These are phyloP conservation scores for Kodamaea ohmeri DNA, from an alignment of 1,139 yeast genomes.

Conservation along the genomic window DNA sequence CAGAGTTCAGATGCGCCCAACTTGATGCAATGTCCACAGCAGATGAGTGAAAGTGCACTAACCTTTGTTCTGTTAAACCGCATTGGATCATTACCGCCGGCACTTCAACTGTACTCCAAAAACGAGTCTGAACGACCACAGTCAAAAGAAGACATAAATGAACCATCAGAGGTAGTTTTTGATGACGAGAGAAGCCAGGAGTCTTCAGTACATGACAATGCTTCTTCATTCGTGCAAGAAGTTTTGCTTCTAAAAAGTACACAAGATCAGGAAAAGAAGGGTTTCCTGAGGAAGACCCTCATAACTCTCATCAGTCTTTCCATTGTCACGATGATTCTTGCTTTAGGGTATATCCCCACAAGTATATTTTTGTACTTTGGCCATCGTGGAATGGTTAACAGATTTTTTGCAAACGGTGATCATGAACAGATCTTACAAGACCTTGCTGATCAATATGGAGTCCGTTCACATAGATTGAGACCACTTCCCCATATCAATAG, in stretches of 20 bases:
- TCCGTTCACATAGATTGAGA: background rate
- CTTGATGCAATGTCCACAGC: too few relatives aligned
- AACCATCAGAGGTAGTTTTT: too few relatives aligned
- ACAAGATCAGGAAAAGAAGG: constrained; percentile 1
- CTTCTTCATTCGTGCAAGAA: background rate
- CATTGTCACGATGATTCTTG: constrained; percentile 15
- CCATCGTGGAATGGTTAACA: constrained; percentile 17
- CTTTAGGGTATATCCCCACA: constrained; percentile 24
- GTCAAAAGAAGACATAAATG: too few relatives aligned
- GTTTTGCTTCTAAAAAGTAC: background rate
- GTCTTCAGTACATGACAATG: too few relatives aligned
- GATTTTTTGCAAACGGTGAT: constrained; percentile 16
- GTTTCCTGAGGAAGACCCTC: constrained; percentile 8
- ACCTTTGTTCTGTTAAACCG: too few relatives aligned
- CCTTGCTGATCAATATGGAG: constrained; percentile 9
- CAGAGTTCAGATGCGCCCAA: too few relatives aligned
- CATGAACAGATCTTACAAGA: constrained; percentile 12
- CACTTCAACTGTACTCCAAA: too few relatives aligned
- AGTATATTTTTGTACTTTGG: constrained; percentile 24
- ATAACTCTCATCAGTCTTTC: constrained; percentile 11
- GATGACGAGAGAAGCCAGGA: too few relatives aligned
- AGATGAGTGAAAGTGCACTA: too few relatives aligned
- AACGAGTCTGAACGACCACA: background rate
- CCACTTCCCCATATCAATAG: background rate
- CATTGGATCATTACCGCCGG: too few relatives aligned